Evolutionary conservation across 2,329 filamentous ascomycete genomes (phyloP), one percentile per base, ranked within the genome.

Genomic region (Teratosphaeria gauchensis): DNA sequence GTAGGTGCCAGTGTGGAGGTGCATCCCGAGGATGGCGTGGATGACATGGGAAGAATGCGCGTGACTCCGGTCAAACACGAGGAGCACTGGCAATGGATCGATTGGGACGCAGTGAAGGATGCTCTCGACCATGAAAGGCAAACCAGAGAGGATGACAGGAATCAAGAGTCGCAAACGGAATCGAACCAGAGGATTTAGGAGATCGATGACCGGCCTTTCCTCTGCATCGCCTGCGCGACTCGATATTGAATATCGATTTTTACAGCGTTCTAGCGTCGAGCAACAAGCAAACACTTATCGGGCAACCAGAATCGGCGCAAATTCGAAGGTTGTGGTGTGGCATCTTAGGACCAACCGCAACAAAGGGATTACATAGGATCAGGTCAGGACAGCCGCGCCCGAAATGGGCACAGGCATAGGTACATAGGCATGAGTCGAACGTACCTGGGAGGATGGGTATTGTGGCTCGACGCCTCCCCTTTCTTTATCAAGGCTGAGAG

Each of bases 1-100:
- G 73, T 82, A 33, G 75, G 72, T 14, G 75, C 73, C 11, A 73
- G 69, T 53, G 69, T 76, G 16, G 59, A 71, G 55, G 75, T 77
- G 21, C 68, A 74, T 57, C 74, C 74, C 1, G 73, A 74, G 53
- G 71, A 75, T 16, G 73, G 71, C 12, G 63, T 71, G 4, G 65
- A 69, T 54, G 62, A 35, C 24, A 48, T 58, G 32, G 70, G 71
- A 5, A 68, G 61, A 19, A 72, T 72, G 70, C 59, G 68, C 12
- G 52, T 70, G 4, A 66, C 66, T 57, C 61, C 62, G 7, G 60
- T 68, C 31, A 60, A 69, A 51, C 62, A 66, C 31, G 59, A 61
- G 2, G 68, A 70, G 52, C 56, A 67, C 21, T 69, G 70, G 69
- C 63, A 70, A 56, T 70, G 68, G 68, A 63, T 68, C 31, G 69